Conservation (phyloP, 202 grass and related monocot species). For the Tripidium arundinaceum region DNA sequence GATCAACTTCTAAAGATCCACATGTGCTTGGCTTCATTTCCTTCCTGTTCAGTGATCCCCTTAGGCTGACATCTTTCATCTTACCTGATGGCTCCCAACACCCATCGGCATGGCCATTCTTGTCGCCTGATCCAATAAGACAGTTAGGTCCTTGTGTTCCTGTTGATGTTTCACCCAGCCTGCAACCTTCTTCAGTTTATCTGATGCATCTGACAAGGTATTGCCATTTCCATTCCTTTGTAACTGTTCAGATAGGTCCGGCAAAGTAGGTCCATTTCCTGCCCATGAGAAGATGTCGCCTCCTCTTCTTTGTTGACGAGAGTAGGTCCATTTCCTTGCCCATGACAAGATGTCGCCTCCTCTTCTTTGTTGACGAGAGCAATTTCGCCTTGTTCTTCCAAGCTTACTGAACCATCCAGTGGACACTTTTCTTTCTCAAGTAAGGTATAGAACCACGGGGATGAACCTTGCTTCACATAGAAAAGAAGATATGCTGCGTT, state of each 20-base stretch:
- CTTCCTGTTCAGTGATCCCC: background rate
- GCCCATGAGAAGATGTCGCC: background rate
- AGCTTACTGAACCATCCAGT: background rate
- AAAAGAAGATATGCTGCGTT: constrained; percentile 42
- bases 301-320: background rate
- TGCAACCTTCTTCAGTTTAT: background rate
- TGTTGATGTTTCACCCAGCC: background rate
- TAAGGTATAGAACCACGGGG: constrained; percentile 38
- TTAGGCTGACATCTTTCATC: background rate
- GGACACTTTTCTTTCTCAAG: constrained; percentile 23
- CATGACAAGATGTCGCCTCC: background rate
- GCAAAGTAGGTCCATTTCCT: background rate
- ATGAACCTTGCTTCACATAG: constrained; percentile 55
- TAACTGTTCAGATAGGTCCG: background rate
- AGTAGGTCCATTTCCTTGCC: too few relatives aligned
- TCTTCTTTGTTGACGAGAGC: background rate
- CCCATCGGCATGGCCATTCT: background rate
- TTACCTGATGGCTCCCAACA: background rate
- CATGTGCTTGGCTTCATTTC: too few relatives aligned
- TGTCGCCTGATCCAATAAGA: background rate
- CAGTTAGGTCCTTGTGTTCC: background rate
- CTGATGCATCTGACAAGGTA: background rate
- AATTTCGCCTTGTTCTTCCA: constrained; percentile 21
- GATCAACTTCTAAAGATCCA: too few relatives aligned
- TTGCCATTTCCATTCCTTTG: constrained; percentile 16